Base-by-base conservation (phyloP, 176 grass and related monocot genomes). In the Oryza meyeriana region DNA sequence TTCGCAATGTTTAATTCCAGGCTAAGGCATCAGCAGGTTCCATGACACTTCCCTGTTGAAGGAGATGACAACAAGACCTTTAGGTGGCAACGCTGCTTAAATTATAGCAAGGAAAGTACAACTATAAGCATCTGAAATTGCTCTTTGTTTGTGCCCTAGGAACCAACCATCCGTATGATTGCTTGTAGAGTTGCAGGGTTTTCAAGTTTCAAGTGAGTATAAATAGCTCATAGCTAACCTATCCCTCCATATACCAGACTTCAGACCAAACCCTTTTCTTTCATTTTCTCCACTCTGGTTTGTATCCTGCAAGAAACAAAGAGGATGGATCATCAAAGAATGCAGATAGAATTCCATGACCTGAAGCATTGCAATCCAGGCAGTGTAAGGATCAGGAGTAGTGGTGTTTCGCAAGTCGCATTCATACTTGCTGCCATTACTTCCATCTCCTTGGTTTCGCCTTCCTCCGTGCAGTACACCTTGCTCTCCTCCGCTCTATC, bases 11-110 rank as follows among this genome's bases (percentile, higher is more conserved):
- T 18, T 39, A n/a, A 20, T 80, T 36, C 31, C 2, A 36, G 33
- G 25, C 30, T 32, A 86, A 86, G 61, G 61, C 84, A 27, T 35
- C 64, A 71, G 79, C 72, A 87, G 62, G 79, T 77, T 87, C 79
- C 79, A 17, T 25, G 79, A 63, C 12, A 62, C 38, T 76, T 76
- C 72, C 31, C 18, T 16, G 11, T 50, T 22, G 5, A 67, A 41
- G 24, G 3, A 39, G 68, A 79, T 74, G 84, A 32, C 61, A 48
- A 32, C 61, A 48, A 38, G 67, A 41, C 13, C 33, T 13, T 42
- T 80, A 80, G 61, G 69, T 75, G 70, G 45, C 77, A 59, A 7
- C 45, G 35, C 71, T 35, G 44, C 27, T 75, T 74, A 69, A 25
- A 63, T 22, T 50, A 71, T 36, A 8, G 78, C 36, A 62, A 25